phyloP scores from a whole-genome alignment of 2,329 filamentous ascomycete genomes.

The Sarocladiaceae sp. region DNA sequence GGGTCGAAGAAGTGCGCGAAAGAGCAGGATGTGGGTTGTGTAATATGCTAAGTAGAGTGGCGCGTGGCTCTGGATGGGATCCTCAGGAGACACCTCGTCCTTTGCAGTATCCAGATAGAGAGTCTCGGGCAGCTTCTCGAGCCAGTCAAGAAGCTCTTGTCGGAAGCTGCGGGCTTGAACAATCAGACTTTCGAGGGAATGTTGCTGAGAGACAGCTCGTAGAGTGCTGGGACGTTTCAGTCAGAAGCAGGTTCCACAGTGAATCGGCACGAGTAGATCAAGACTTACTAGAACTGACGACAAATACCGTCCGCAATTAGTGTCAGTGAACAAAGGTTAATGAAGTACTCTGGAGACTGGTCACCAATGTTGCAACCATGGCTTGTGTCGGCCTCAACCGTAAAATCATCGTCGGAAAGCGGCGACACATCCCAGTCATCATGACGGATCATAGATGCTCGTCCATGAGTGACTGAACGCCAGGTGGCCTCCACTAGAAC shows the following conservation, averaged over 20 bases:
- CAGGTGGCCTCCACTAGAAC: conserved; percentile 16
- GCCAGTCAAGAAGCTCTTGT: conserved; percentile 13
- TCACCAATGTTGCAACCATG: background rate
- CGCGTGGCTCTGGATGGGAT: conserved; percentile 12
- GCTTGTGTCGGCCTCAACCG: background rate
- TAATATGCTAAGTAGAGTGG: conserved; percentile 14
- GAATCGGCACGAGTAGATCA: background rate
- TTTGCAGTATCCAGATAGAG: conserved; percentile 9
- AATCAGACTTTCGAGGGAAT: conserved; percentile 10
- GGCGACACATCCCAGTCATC: conserved; percentile 17
- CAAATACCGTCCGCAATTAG: conserved; percentile 12
- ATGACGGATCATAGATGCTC: conserved; percentile 14
- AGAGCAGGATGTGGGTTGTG: conserved; percentile 13
- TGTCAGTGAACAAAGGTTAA: conserved; percentile 14
- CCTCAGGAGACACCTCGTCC: background rate
- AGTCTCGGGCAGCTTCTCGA: conserved; percentile 12
- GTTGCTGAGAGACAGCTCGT: conserved; percentile 12
- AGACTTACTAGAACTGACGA: conserved; percentile 14
- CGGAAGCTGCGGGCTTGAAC: conserved; percentile 11
- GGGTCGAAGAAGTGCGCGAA: conserved; percentile 14
- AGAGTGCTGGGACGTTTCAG: conserved; percentile 11
- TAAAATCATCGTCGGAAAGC: conserved; percentile 12
- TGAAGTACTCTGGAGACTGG: conserved; percentile 12
- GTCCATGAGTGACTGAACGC: conserved; percentile 16
- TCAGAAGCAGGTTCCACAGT: background rate